Base-by-base conservation (phyloP, 1,139 yeast species). In the Yamadazyma songkhlaensis region DNA sequence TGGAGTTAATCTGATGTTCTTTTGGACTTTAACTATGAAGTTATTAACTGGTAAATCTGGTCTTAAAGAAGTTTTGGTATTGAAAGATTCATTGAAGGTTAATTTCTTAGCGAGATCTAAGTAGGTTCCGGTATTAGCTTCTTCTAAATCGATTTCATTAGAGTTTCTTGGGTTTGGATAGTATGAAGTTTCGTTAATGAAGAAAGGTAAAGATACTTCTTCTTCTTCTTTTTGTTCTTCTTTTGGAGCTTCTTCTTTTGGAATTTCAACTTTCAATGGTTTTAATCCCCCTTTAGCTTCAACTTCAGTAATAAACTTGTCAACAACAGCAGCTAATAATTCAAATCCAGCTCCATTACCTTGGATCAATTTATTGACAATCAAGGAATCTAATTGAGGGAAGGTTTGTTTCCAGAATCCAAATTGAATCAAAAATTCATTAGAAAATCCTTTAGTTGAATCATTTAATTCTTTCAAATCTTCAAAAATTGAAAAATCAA, bases 1-100 rank as follows among this genome's bases (percentile, higher is more conserved):
- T 9, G 97, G 97, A n/a, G 97, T 92, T 47, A 92, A 84, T 56
- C 97, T 80, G 64, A 81, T 83, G 70, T 89, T 90, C 56, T 86
- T 95, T 61, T 88, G 86, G 35, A 92, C 97, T 62, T 84, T 87
- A 41, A 89, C 95, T 38, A 89, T 77, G 55, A 81, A 89, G 66
- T 86, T 90, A 62, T 84, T 73, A 38, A 85, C 85, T 17, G 97
- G 89, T 47, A 88, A 72, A 52, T 92, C 97, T 14, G 98, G 98
- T 65, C 97, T 84, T 53, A 90, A 74, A 7, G 72, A 72, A 33
- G 69, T 56, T 26, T 64, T 50, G 36, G 80, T 67, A 12, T 65
- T 72, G 53, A 69, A 90, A 6, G 96, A 92, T 60, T 92, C 97
- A 40, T 78, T 74, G 77, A 92, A 92, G 9, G 85, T 74, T 41